A percentile compares a stretch with the other conserved stretches of the same genome.
Conservation (phyloP, 352 stramenopile genomes). For the Globisporangium echinulatum region DNA sequence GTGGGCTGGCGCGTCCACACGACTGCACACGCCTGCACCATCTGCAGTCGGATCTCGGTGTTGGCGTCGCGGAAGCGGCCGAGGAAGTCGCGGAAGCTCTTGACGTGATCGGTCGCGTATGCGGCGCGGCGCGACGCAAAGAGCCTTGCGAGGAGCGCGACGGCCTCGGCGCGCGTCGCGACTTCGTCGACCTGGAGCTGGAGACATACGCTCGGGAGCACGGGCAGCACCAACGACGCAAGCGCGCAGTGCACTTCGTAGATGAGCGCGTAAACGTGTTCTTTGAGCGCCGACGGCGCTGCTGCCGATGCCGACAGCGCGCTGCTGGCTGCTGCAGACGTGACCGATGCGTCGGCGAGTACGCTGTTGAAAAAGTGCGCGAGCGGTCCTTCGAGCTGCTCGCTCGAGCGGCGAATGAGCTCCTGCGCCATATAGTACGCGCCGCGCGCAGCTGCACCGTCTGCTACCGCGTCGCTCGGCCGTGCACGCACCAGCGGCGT, state of each 20-base stretch:
- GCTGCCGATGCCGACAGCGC: neutral
- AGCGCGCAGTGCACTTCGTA: conserved; percentile 81
- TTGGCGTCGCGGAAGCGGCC: conserved; percentile 81
- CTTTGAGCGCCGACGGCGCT: conserved; percentile 54
- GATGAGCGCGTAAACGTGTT: conserved; percentile 80
- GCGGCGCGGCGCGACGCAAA: conserved; percentile 74
- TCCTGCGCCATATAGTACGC: conserved; percentile 61
- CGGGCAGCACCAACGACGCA: conserved; percentile 65
- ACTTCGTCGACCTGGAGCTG: conserved; percentile 86
- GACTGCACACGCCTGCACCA: conserved; percentile 64
- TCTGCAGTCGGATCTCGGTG: conserved; percentile 83
- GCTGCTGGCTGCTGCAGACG: too few species aligned
- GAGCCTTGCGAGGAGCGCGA: conserved; percentile 69
- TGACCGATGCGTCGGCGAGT: conserved; percentile 37
- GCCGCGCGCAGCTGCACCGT: conserved; percentile 14
- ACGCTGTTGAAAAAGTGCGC: conserved; percentile 81
- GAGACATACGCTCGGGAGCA: conserved; percentile 82
- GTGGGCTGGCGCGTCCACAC: conserved; percentile 73
- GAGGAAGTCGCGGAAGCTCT: conserved; percentile 82
- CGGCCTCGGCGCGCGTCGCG: conserved; percentile 65
- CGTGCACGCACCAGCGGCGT: conserved; percentile 36
- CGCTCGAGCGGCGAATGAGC: conserved; percentile 65
- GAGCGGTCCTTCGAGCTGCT: conserved; percentile 57
- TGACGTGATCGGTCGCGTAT: conserved; percentile 71
- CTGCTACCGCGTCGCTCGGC: neutral